Evolutionary conservation across 768 basidiomycete species (phyloP).

Genomic region (Trametes punicea): DNA sequence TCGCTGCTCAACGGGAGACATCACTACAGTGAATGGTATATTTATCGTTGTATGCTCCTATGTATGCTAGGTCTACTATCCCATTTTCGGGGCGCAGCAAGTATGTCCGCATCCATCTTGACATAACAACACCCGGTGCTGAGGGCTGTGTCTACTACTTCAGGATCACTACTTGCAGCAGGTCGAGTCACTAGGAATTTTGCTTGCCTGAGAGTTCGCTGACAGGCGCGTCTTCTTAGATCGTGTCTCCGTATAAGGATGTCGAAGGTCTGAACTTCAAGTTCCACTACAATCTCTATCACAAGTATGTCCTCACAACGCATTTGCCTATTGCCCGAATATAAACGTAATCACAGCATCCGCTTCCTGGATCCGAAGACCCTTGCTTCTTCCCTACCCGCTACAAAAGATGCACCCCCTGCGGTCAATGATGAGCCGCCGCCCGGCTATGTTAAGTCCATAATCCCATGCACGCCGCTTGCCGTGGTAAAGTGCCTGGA

Average conservation of each 20-base stretch:
- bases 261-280: constrained; percentile 97
- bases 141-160: not conserved
- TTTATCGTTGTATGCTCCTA: constrained; percentile 2
- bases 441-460: constrained; percentile 87
- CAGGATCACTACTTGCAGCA: constrained; percentile 98
- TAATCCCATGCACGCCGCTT: constrained; percentile 95
- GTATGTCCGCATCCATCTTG: constrained; percentile 40
- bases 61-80: constrained; percentile 79
- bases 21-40: not conserved
- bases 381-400: constrained; percentile 46
- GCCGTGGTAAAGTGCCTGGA: constrained; percentile 96
- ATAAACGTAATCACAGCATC: constrained; percentile 50
- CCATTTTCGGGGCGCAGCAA: constrained; percentile 89
- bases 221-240: constrained; percentile 37
- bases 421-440: constrained; percentile 62
- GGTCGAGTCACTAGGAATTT: constrained; percentile 35
- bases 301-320: constrained; percentile 60
- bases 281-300: constrained; percentile 92
- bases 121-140: not conserved
- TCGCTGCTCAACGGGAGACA: not conserved
- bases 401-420: constrained; percentile 26
- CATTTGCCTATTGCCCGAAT: not conserved
- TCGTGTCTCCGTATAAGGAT: constrained; percentile 95
- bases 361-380: constrained; percentile 85
- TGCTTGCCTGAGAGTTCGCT: not conserved